Conservation (phyloP, 495 filamentous ascomycete genomes). For the Podospora fimiseda region DNA sequence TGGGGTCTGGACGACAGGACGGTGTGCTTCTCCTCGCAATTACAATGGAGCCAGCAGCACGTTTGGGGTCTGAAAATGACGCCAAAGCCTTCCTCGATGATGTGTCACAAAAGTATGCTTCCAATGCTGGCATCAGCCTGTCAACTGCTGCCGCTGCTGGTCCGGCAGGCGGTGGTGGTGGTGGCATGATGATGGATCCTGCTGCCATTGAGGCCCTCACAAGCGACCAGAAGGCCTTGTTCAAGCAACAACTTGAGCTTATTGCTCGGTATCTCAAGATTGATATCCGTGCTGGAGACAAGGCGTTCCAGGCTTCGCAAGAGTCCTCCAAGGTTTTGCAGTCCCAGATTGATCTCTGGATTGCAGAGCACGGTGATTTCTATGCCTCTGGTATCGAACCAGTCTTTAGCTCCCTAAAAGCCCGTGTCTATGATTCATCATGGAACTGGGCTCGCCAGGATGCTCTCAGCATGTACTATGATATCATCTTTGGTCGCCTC, state of each 20-base stretch:
- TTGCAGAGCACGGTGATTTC: conserved; percentile 88
- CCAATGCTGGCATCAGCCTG: conserved; percentile 75
- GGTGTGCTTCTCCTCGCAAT: conserved; percentile 82
- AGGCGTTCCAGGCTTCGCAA: conserved; percentile 76
- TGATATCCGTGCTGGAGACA: conserved; percentile 91
- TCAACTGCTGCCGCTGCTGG: conserved; percentile 65
- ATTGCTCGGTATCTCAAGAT: conserved; percentile 95
- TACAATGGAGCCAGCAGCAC: conserved; percentile 84
- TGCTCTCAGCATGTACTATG: conserved; percentile 96
- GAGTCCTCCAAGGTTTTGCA: conserved; percentile 81
- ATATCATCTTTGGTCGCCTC: conserved; percentile 95
- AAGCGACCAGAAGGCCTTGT: conserved; percentile 87
- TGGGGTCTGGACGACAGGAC: conserved; percentile 83
- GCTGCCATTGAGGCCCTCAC: conserved; percentile 94
- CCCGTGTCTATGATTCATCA: conserved; percentile 92
- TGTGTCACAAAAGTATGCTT: conserved; percentile 81
- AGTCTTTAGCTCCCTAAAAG: conserved; percentile 86
- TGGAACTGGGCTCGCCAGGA: conserved; percentile 99
- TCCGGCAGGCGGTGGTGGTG: conserved; percentile 64
- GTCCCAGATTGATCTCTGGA: conserved; percentile 91
- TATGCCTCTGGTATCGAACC: conserved; percentile 94
- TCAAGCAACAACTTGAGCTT: conserved; percentile 95
- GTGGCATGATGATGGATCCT: conserved; percentile 98
- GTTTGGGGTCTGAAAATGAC: conserved; percentile 81
- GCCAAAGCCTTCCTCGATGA: conserved; percentile 89